Percentiles rank a stretch among this genome's conserved stretches.
Conservation (phyloP, 495 filamentous ascomycete species). For the Daldinia concentrica region DNA sequence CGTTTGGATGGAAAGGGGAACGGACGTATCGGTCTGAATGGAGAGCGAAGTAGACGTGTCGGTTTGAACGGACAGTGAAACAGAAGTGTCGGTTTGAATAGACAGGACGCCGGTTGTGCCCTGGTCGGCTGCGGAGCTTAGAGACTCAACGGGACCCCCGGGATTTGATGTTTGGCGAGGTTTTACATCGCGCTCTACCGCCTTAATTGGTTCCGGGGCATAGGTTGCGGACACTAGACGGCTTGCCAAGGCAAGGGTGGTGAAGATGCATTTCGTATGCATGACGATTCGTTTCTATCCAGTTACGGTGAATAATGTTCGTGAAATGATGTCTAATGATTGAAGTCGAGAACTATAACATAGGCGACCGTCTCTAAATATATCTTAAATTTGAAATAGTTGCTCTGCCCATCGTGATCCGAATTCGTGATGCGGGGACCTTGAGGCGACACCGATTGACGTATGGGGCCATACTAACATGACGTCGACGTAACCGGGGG, state of each 20-base stretch:
- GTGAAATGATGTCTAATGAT: not conserved
- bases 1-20: not conserved
- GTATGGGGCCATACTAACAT: conserved; percentile 19
- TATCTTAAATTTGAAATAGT: not conserved
- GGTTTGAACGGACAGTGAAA: conserved; percentile 10
- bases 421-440: not conserved
- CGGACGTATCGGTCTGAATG: conserved; percentile 21
- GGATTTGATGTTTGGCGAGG: conserved; percentile 32
- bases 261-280: conserved; percentile 16
- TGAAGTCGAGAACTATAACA: not conserved
- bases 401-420: conserved; percentile 1
- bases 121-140: conserved; percentile 9
- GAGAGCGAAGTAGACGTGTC: too few species aligned
- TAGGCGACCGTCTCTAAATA: not conserved
- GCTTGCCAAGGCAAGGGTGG: conserved; percentile 1
- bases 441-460: not conserved
- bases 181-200: not conserved
- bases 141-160: conserved; percentile 28
- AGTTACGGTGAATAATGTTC: not conserved
- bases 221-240: conserved; percentile 16
- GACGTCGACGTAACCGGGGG: conserved; percentile 23
- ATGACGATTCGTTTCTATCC: not conserved
- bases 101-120: conserved; percentile 22
- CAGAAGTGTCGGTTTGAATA: conserved; percentile 24
- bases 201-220: not conserved